These are phyloP conservation scores for Pulveroboletus sp. DNA, from an alignment of 768 basidiomycete genomes.

Conservation along the genomic window DNA sequence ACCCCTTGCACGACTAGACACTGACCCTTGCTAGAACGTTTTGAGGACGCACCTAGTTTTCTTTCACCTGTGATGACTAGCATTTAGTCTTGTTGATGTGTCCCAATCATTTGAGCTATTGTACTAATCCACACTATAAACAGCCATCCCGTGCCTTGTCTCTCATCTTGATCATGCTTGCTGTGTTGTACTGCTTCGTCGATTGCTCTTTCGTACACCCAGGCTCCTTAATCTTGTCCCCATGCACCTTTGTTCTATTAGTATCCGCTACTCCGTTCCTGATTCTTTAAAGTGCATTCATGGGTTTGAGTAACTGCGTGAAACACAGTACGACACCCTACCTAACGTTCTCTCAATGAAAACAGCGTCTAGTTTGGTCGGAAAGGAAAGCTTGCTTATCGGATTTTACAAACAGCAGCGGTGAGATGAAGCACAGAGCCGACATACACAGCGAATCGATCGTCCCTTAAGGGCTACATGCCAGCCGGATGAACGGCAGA, in stretches of 20 bases:
- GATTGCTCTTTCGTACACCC: neutral
- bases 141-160: neutral
- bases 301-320: neutral
- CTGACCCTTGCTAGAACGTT: slow-evolving; percentile 5
- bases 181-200: slow-evolving; percentile 2
- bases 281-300: slow-evolving; percentile 12
- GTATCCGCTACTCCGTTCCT: neutral
- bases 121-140: slow-evolving; percentile 6
- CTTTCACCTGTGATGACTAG: neutral
- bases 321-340: neutral
- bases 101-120: slow-evolving; percentile 3
- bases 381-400: neutral
- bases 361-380: too few species aligned
- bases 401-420: neutral
- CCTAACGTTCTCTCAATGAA: neutral
- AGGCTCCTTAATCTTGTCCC: slow-evolving; percentile 1
- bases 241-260: neutral
- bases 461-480: neutral
- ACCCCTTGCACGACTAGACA: slow-evolving; percentile 10
- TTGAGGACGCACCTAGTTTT: neutral
- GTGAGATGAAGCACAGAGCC: slow-evolving; percentile 7
- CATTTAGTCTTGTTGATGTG: slow-evolving; percentile 1
- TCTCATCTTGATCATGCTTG: neutral
- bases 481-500: neutral
- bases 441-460: neutral